Percentiles rank a stretch among this genome's conserved stretches.
Evolutionary conservation across 2,329 filamentous ascomycete species (phyloP).

Genomic region (Fusarium continuum): DNA sequence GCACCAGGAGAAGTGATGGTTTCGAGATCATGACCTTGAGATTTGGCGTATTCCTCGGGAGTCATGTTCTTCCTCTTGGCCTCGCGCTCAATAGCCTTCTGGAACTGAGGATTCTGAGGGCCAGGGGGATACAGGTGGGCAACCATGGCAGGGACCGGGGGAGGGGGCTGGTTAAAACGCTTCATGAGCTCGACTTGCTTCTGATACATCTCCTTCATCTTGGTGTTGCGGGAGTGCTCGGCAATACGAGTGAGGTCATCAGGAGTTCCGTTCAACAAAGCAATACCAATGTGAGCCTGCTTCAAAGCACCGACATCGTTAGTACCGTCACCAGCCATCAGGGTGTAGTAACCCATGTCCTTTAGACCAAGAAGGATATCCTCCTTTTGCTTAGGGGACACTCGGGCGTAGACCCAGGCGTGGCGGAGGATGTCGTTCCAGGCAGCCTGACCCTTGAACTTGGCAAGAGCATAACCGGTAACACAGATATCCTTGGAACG

Average conservation of each 20-base stretch:
- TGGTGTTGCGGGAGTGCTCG: conserved; percentile 91
- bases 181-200: conserved; percentile 93
- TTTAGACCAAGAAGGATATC: conserved; percentile 97
- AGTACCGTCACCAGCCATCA: conserved; percentile 98
- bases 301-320: conserved; percentile 98
- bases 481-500: conserved; percentile 91
- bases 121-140: conserved; percentile 95
- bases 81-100: conserved; percentile 90
- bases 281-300: conserved; percentile 96
- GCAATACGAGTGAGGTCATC: conserved; percentile 92
- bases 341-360: conserved; percentile 95
- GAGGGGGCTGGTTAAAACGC: conserved; percentile 90
- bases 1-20: conserved; percentile 74
- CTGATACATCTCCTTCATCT: conserved; percentile 99
- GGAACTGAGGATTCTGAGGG: conserved; percentile 89
- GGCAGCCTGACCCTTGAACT: conserved; percentile 83
- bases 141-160: conserved; percentile 91
- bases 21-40: conserved; percentile 64
- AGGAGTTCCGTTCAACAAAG: conserved; percentile 91
- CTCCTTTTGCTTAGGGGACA: conserved; percentile 98
- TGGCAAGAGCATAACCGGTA: conserved; percentile 90
- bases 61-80: conserved; percentile 79
- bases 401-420: conserved; percentile 97
- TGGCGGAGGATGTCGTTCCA: conserved; percentile 83
- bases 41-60: conserved; percentile 64